phyloP scores from a whole-genome alignment of 768 basidiomycete species.

The Leucogyrophana mollusca region DNA sequence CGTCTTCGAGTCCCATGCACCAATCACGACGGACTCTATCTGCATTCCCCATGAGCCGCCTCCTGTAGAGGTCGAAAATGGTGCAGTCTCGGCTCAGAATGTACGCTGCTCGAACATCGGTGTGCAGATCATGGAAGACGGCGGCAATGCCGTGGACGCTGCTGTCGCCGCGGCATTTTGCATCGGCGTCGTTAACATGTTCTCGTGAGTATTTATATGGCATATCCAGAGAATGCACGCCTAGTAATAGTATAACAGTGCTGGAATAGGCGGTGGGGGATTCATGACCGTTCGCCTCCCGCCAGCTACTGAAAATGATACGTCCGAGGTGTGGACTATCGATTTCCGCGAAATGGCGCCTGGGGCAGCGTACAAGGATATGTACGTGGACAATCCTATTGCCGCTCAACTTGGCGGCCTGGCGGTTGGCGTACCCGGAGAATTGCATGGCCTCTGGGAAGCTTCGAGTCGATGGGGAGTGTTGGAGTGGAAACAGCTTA shows the following conservation, averaged over 20 bases:
- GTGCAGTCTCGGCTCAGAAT: constrained; percentile 91
- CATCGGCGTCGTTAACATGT: constrained; percentile 84
- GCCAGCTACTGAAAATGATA: constrained; percentile 35
- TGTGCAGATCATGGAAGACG: constrained; percentile 68
- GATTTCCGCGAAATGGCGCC: constrained; percentile 93
- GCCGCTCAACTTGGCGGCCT: constrained; percentile 76
- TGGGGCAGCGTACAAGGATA: constrained; percentile 63
- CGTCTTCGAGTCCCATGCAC: too few species aligned
- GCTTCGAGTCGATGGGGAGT: constrained; percentile 82
- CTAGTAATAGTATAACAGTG: constrained; percentile 41
- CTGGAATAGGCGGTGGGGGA: constrained; percentile 84
- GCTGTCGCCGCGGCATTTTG: constrained; percentile 80
- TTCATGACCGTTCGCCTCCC: constrained; percentile 84
- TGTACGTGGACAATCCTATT: constrained; percentile 63
- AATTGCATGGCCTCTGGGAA: constrained; percentile 82
- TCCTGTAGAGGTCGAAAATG: constrained; percentile 59
- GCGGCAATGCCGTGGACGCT: constrained; percentile 91
- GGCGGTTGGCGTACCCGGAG: constrained; percentile 85
- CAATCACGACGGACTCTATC: too few species aligned
- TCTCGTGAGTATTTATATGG: constrained; percentile 79
- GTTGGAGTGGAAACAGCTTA: constrained; percentile 73
- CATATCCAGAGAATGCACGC: not conserved
- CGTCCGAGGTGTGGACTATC: constrained; percentile 66
- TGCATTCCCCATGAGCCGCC: too few species aligned
- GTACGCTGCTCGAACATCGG: constrained; percentile 84